A percentile compares a stretch with the other conserved stretches of the same genome.
These are phyloP conservation scores for Jackrogersella minutella DNA, from an alignment of 495 filamentous ascomycete genomes.

Conservation along the genomic window DNA sequence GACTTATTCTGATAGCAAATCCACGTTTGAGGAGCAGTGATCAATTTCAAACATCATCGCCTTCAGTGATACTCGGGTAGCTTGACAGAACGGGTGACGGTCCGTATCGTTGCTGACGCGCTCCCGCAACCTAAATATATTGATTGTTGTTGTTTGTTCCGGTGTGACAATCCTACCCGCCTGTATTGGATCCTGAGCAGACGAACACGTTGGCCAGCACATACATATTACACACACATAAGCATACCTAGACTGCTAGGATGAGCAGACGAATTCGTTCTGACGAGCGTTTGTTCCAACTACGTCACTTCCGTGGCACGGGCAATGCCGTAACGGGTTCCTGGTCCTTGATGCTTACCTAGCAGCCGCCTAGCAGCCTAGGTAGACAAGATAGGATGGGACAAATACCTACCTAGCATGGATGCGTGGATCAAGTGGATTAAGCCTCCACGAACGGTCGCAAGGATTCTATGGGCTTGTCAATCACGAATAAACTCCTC, in stretches of 20 bases:
- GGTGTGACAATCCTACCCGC: conserved; percentile 20
- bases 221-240: not conserved
- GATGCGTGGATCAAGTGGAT: conserved; percentile 30
- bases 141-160: not conserved
- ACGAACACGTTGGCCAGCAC: conserved; percentile 6
- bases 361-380: no score
- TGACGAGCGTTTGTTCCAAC: conserved; percentile 37
- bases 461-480: conserved; percentile 36
- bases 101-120: conserved; percentile 18
- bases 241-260: not conserved
- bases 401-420: conserved; percentile 11
- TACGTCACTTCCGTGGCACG: conserved; percentile 41
- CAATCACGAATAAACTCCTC: conserved; percentile 32
- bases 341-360: conserved; percentile 23
- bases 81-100: conserved; percentile 3
- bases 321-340: conserved; percentile 27
- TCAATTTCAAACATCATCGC: conserved; percentile 17
- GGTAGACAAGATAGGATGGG: conserved; percentile 6
- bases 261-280: conserved; percentile 22
- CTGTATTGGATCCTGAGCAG: conserved; percentile 8
- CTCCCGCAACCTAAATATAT: conserved; percentile 7
- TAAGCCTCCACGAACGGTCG: conserved; percentile 36
- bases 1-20: not conserved
- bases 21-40: conserved; percentile 12
- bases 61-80: conserved; percentile 13